Conservation (phyloP, 2,329 filamentous ascomycete species). For the Curvularia verruculosa region DNA sequence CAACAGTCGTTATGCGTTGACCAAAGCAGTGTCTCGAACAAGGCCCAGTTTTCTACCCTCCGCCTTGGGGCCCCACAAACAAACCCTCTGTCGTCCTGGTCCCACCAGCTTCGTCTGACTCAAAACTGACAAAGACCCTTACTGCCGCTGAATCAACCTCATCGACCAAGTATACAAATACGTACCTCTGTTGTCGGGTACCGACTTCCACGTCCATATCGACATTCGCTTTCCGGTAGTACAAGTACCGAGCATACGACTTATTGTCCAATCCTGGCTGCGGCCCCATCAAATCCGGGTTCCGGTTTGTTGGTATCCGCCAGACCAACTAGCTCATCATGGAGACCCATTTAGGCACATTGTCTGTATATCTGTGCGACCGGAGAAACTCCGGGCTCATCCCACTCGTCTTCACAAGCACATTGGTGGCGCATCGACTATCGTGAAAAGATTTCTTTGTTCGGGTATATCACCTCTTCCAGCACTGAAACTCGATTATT, state of each 20-base stretch:
- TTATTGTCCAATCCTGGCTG: background rate
- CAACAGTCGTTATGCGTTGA: constrained; percentile 1
- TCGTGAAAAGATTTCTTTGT: background rate
- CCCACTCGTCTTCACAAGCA: background rate
- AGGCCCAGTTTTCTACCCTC: constrained; percentile 6
- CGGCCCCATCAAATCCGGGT: background rate
- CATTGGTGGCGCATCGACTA: background rate
- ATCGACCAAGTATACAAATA: constrained; percentile 5
- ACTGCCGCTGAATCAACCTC: constrained; percentile 5
- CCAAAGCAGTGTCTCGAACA: constrained; percentile 11
- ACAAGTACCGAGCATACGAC: background rate
- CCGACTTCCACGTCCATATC: background rate
- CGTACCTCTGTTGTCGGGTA: background rate
- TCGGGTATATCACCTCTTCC: background rate
- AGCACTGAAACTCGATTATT: background rate
- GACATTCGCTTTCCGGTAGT: background rate
- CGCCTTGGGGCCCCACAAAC: constrained; percentile 7
- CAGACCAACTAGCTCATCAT: background rate
- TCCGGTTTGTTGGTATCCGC: background rate
- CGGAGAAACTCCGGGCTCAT: background rate
- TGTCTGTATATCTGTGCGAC: background rate
- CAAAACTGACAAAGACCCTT: background rate
- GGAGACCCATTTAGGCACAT: constrained; percentile 1
- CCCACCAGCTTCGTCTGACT: background rate
- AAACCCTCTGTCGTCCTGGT: constrained; percentile 1